Evolutionary conservation across 2,329 filamentous ascomycete species (phyloP), one percentile per base, ranked within the genome.

Genomic region (Paramyrothecium roridum): DNA sequence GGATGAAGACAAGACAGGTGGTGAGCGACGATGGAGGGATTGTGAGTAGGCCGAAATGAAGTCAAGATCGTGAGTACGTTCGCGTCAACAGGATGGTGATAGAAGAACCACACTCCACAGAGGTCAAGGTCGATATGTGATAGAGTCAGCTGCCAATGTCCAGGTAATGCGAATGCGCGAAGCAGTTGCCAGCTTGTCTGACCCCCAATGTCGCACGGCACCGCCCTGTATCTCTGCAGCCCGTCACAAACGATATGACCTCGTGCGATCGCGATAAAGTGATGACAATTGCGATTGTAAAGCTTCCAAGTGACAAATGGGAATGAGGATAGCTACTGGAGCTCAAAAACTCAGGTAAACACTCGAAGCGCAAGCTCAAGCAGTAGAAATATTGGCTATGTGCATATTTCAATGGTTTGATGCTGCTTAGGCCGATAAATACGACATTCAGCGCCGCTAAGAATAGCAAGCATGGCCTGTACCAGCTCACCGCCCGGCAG

Each of bases 401-500:
- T 43, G 37, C 37, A 43, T 43, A 43, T 17, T 16, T 43, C n/a
- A 19, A 19, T 43, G n/a, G 4, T 19, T 19, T 13, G 13, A 43
- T 43, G n/a, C 37, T 43, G 37, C 37, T 43, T 43, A 43, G 13
- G 13, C 13, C 37, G 37, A 43, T 43, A 43, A 43, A 17, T 43
- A 43, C 37, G n/a, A 43, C 13, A 16, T 43, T 13, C n/a, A 13
- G 37, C 7, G 37, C 37, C 37, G 12, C 37, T 43, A 43, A 30
- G 37, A 17, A 16, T 43, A 19, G 37, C 37, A 43, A 17, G 37
- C 13, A 17, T 43, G 37, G 37, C 13, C 26, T 10, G 26, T 30
- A 30, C 26, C 26, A 10, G 26, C 56, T 67, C 63, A 73, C 70
- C 70, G 70, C 70, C 70, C 60, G 70, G 70, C 70, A 73, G 65